phyloP scores from a whole-genome alignment of 108 stramenopile genomes.

The Cyclotella choctawhatcheeana region DNA sequence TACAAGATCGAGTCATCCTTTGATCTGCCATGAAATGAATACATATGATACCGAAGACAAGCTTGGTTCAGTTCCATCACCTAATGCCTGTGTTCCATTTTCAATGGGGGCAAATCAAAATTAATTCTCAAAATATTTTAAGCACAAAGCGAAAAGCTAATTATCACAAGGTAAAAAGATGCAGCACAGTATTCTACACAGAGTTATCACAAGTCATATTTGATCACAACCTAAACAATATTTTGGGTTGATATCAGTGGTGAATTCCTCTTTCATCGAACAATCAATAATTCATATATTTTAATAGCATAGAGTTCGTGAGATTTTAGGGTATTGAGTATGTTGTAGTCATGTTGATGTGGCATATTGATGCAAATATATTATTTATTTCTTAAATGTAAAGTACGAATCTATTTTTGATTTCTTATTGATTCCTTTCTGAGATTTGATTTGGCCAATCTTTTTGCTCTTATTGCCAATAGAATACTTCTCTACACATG shows the following conservation, averaged over 20 bases:
- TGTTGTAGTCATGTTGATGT: neutral
- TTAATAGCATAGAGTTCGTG: too few relatives aligned
- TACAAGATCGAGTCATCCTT: constrained; percentile 14
- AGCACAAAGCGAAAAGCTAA: neutral
- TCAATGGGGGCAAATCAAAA: neutral
- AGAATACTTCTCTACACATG: constrained; percentile 51
- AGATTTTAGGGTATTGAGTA: too few relatives aligned
- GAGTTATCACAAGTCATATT: too few relatives aligned
- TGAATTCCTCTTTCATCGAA: too few relatives aligned
- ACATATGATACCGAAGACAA: neutral
- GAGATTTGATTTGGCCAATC: constrained; percentile 2
- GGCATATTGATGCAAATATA: neutral
- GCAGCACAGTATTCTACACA: too few relatives aligned
- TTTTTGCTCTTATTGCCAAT: constrained; percentile 20
- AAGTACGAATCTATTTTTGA: constrained; percentile 44
- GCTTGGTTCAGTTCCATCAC: neutral
- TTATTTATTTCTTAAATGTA: constrained; percentile 13
- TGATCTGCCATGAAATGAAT: neutral
- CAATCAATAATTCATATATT: too few relatives aligned
- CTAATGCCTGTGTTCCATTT: constrained; percentile 4
- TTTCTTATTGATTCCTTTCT: constrained; percentile 17
- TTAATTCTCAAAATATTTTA: neutral
- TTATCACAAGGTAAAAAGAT: neutral
- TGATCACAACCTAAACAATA: too few relatives aligned
- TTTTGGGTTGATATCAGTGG: too few relatives aligned